Base-by-base conservation (phyloP, 805 yeast species). In the Candida sanyiensis region DNA sequence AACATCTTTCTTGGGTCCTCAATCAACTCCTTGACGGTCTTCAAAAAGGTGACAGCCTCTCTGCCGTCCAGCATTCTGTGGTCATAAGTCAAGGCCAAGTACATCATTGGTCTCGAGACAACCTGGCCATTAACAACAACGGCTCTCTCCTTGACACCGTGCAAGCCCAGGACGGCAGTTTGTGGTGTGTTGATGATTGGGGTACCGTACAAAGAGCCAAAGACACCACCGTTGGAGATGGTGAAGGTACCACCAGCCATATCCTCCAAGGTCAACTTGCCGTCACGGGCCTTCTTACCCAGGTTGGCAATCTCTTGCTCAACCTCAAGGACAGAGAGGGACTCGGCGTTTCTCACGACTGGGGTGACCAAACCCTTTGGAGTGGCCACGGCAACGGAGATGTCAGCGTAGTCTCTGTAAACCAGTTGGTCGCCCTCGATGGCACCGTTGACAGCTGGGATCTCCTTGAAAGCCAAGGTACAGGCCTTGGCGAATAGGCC, bases 171-270 rank as follows among this genome's bases (percentile, higher is more conserved):
- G 18, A 93, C 98, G 32, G 97, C 97, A 43, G 96, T 88, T 72
- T 93, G 98, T 39, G 98, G 98, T 77, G 84, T 69, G 77, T 93
- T 93, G 64, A 93, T 90, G 67, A 93, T 93, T 58, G 98, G 98
- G 38, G 98, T 93, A 64, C 98, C 98, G 65, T 83, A 87, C 51
- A 93, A 73, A 19, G 97, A 93, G 49, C 98, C 98, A 58, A 93
- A 93, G 42, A 93, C 96, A 66, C 98, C 98, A 64, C 98, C 98
- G 71, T 93, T 93, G 40, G 97, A 93, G 57, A 93, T 93, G 58
- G 98, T 93, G 75, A 93, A 89, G 44, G 97, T 89, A 66, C 98
- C 98, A 64, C 98, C 98, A 45, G 96, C 77, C 97, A 93, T 90
- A 66, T 93, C 98, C 73, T 93, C 98, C 50, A 93, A 69, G 40